Base-by-base conservation (phyloP, 2,329 filamentous ascomycete species). In the Colletotrichum paranaense region DNA sequence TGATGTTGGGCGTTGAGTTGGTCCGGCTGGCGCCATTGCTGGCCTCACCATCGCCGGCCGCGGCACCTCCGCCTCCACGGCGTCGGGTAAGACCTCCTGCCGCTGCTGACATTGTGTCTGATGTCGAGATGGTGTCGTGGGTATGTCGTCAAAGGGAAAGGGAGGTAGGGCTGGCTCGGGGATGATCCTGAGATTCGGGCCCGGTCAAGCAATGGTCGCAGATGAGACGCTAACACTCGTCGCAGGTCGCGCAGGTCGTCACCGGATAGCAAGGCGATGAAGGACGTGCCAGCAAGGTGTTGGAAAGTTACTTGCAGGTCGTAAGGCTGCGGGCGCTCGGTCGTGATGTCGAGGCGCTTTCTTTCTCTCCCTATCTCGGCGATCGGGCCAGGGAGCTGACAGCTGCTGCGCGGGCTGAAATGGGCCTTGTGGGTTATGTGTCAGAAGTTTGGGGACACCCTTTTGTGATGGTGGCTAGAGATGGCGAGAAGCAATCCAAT, bases 31-130 rank as follows among this genome's bases (percentile, higher is more conserved):
- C 79, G 72, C 83, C 83, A 75, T 84, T 85, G 81, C 82, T 85
- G 79, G 89, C 87, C 72, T 74, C 72, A 80, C 90, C 88, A 75
- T 92, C 91, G 82, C 87, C 89, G 71, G 89, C 88, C 62, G 86
- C 86, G 75, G 89, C 92, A 85, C 91, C 89, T 88, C 85, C 82
- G 59, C 80, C 86, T 88, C 94, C 88, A 88, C 93, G 88, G 89
- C 89, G 89, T 82, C 90, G 84, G 74, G 90, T 92, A 81, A 92
- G 84, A 77, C 89, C 89, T 63, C 73, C 73, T 55, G 73, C 62
- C 46, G 60, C 26, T 49, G 73, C 67, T 65, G 73, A 73, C 73
- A 70, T 75, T 70, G 28, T 70, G 58, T 71, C 49, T 46, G 52
- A 60, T 56, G 42, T 62, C 26, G n/a, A 65, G 42, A 57, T 62